phyloP scores from a whole-genome alignment of 2,329 filamentous ascomycete genomes.

The Cercospora beticola region DNA sequence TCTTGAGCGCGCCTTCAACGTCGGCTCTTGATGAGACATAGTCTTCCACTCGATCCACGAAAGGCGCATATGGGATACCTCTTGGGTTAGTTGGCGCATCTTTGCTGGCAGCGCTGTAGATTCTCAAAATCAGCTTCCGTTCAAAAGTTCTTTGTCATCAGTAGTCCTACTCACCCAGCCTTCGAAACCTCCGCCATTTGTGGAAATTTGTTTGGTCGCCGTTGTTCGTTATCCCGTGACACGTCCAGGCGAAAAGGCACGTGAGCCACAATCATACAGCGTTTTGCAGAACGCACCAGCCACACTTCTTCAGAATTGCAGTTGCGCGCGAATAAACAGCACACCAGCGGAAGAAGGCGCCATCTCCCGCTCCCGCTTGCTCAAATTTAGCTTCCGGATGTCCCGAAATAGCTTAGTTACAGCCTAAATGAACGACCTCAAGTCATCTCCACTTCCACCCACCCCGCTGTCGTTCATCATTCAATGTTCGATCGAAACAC shows the following conservation, averaged over 20 bases:
- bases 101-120: slow-evolving; percentile 36
- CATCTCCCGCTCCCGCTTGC: neutral
- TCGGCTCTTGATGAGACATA: slow-evolving; percentile 77
- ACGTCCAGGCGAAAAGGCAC: neutral
- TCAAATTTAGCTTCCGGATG: neutral
- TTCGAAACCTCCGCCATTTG: neutral
- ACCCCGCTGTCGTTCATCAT: neutral
- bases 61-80: slow-evolving; percentile 79
- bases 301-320: neutral
- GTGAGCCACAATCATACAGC: neutral
- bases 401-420: neutral
- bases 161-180: neutral
- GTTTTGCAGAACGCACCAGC: neutral
- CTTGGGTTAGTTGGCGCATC: slow-evolving; percentile 68
- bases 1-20: slow-evolving; percentile 76
- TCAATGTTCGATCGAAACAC: no score
- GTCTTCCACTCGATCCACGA: slow-evolving; percentile 85
- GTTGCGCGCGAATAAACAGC: neutral
- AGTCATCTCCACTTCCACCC: neutral
- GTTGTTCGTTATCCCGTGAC: neutral
- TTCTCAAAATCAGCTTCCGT: neutral
- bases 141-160: neutral
- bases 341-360: neutral
- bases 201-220: neutral
- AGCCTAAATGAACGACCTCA: neutral